Evolutionary conservation across 129 eudicot genomes (phyloP).

Genomic region (Oenanthe sinensis): DNA sequence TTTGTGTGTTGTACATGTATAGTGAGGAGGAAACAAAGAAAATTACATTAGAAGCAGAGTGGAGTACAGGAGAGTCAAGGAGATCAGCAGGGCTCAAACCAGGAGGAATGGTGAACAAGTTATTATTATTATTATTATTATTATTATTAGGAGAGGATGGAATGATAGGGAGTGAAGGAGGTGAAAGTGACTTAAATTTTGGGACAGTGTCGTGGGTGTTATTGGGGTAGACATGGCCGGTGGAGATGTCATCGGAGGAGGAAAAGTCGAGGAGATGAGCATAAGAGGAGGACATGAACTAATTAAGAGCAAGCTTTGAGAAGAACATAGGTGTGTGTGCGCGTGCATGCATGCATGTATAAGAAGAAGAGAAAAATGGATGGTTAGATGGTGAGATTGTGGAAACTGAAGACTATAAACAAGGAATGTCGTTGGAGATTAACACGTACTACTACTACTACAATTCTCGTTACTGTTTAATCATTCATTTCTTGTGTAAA

Average conservation of each 20-base stretch:
- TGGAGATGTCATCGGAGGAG: background rate
- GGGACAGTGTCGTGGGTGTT: too few species aligned
- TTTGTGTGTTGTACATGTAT: background rate
- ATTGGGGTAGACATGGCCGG: background rate
- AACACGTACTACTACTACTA: background rate
- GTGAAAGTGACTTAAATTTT: too few species aligned
- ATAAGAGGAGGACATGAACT: background rate
- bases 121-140: background rate
- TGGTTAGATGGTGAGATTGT: background rate
- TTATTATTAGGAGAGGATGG: too few species aligned
- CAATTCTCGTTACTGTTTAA: too few species aligned
- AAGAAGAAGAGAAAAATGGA: background rate
- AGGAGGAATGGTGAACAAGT: background rate
- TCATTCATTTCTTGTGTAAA: too few species aligned
- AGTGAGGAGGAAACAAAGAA: background rate
- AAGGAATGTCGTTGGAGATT: slow-evolving; percentile 1
- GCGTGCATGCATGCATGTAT: too few species aligned
- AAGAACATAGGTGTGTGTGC: too few species aligned
- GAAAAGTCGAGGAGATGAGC: background rate
- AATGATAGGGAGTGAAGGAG: background rate
- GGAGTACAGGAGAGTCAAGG: background rate
- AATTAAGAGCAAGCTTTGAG: too few species aligned
- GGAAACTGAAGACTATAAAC: background rate
- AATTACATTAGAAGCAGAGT: background rate
- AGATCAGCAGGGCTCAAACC: background rate